Percentiles rank a stretch among this genome's conserved stretches.
These are phyloP conservation scores for Collybiopsis luxurians DNA, from an alignment of 768 basidiomycete genomes.

Conservation along the genomic window DNA sequence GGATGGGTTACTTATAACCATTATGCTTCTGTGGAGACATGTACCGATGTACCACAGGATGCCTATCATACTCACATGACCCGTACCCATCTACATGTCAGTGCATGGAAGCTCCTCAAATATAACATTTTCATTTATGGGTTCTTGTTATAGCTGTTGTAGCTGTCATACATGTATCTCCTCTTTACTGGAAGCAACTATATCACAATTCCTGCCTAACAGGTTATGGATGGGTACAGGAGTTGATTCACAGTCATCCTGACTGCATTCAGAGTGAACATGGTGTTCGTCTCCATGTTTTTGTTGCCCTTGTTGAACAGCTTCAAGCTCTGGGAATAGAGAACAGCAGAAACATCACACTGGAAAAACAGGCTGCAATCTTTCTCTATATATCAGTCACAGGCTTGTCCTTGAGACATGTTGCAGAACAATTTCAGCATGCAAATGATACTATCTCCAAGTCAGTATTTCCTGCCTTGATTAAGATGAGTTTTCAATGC, in stretches of 20 bases:
- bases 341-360: slow-evolving; percentile 8
- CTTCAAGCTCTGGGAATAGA: slow-evolving; percentile 5
- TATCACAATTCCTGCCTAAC: slow-evolving; percentile 23
- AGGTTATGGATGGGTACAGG: slow-evolving; percentile 18
- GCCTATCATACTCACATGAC: too few relatives aligned
- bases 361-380: slow-evolving; percentile 17
- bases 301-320: slow-evolving; percentile 11
- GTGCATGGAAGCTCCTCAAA: neutral
- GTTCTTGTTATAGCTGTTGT: neutral
- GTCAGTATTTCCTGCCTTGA: neutral
- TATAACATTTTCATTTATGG: neutral
- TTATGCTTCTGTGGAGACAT: too few relatives aligned
- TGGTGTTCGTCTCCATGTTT: slow-evolving; percentile 20
- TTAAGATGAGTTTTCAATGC: too few relatives aligned
- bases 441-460: slow-evolving; percentile 19
- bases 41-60: too few relatives aligned
- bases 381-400: slow-evolving; percentile 19
- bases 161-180: slow-evolving; percentile 2
- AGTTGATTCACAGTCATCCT: slow-evolving; percentile 22
- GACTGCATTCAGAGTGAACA: slow-evolving; percentile 18
- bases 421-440: slow-evolving; percentile 21
- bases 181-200: slow-evolving; percentile 10
- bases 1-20: too few relatives aligned
- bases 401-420: slow-evolving; percentile 15
- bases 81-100: too few relatives aligned